Base-by-base conservation (phyloP, 1,139 yeast genomes). In the Saccharomyces uvarum region DNA sequence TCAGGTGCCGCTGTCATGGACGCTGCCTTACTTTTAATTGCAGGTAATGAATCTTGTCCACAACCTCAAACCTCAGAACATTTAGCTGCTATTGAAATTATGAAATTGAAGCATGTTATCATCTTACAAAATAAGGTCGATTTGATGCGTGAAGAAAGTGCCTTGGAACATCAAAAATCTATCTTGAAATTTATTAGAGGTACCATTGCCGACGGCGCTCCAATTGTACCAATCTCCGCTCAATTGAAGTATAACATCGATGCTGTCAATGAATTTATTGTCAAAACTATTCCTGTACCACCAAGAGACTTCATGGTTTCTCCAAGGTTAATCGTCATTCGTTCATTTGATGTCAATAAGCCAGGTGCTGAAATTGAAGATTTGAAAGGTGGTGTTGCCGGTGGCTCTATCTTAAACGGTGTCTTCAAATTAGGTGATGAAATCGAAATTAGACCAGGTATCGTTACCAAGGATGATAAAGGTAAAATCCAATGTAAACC, bases 1-100 rank as follows among this genome's bases (percentile, higher is more conserved):
- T 91, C 98, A 51, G 99, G 99, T 72, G 99, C 99, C 47, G 99
- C 99, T 14, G 99, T 95, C 63, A 95, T 95, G 99, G 99, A 95
- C 75, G 99, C 99, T 56, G 99, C 99, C 13, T 78, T 95, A 60
- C 78, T 95, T 68, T 81, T 95, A 64, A 86, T 95, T 72, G 99
- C 99, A 46, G 99, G 98, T 74, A 95, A 95, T 73, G 99, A 95
- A 80, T 84, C 96, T 56, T 95, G 99, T 78, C 99, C 99, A 59
- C 99, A 95, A 78, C 99, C 99, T 49, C 99, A 95, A 78, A 95
- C 99, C 29, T 88, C 96, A 19, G 99, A 95, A 77, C 99, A 95
- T 78, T 81, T 95, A 75, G 99, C 99, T 53, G 99, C 99, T 60
- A 95, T 95, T 68, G 99, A 95, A 77, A 95, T 95, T 72, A 95